phyloP scores from a whole-genome alignment of 306 rosid genomes.

The Phaseolus lunatus region DNA sequence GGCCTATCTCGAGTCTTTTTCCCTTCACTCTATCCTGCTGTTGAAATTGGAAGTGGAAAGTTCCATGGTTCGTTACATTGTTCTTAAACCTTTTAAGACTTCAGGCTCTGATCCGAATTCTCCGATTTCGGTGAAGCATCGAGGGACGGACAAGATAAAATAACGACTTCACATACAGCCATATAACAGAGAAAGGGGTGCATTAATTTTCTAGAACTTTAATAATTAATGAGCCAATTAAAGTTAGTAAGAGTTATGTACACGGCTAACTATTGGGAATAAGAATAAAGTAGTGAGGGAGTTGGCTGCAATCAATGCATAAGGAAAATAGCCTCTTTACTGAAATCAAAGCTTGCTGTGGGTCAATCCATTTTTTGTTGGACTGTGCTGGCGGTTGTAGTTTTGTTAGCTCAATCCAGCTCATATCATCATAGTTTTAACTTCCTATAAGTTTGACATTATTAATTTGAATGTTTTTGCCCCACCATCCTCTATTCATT shows the following conservation, averaged over 20 bases:
- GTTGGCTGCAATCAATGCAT: background rate
- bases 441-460: background rate
- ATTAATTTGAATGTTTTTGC: background rate
- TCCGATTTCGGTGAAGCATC: background rate
- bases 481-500: background rate
- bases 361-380: background rate
- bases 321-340: background rate
- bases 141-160: no score
- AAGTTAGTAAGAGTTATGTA: no score
- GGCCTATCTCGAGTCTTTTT: background rate
- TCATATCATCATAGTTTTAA: background rate
- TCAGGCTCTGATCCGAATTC: background rate
- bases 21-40: no score
- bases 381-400: background rate
- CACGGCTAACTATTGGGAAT: no score
- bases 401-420: background rate
- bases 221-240: background rate
- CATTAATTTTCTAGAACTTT: background rate
- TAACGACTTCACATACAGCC: no score
- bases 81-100: background rate
- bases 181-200: no score
- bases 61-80: background rate
- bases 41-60: background rate
- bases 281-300: background rate
- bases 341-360: background rate